Conservation (phyloP, 176 grass and related monocot genomes). For the Chloris gayana region DNA sequence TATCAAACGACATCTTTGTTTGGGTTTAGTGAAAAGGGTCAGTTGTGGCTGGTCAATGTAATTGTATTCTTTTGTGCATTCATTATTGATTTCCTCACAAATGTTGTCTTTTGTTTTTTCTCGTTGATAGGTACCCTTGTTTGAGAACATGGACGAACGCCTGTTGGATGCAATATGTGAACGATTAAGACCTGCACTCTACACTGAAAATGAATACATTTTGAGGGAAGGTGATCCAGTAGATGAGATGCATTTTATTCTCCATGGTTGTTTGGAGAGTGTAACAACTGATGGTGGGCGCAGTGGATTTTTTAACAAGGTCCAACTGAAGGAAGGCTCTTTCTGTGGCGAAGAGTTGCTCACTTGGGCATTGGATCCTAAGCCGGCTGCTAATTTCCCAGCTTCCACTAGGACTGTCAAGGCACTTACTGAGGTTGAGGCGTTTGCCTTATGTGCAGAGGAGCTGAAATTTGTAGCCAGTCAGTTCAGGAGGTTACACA, state of each 20-base stretch:
- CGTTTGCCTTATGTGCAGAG: constrained; percentile 68
- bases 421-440: constrained; percentile 83
- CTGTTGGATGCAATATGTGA: constrained; percentile 92
- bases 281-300: constrained; percentile 85
- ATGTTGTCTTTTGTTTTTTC: neutral
- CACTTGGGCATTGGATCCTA: constrained; percentile 95
- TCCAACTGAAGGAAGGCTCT: constrained; percentile 69
- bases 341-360: constrained; percentile 94
- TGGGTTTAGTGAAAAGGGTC: constrained; percentile 86
- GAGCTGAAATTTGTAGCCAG: constrained; percentile 90
- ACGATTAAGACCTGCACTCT: constrained; percentile 75
- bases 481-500: constrained; percentile 95
- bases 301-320: constrained; percentile 90
- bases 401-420: constrained; percentile 75
- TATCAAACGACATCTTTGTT: constrained; percentile 95
- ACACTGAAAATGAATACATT: constrained; percentile 69
- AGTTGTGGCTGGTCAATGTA: constrained; percentile 3
- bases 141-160: constrained; percentile 85
- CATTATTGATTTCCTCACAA: neutral
- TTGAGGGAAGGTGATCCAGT: constrained; percentile 97
- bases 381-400: constrained; percentile 76
- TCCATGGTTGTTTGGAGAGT: constrained; percentile 85
- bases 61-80: constrained; percentile 8
- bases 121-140: constrained; percentile 74
- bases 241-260: constrained; percentile 95